Evolutionary conservation across 495 filamentous ascomycete genomes (phyloP).

Genomic region (Lasiosphaeria ovina): DNA sequence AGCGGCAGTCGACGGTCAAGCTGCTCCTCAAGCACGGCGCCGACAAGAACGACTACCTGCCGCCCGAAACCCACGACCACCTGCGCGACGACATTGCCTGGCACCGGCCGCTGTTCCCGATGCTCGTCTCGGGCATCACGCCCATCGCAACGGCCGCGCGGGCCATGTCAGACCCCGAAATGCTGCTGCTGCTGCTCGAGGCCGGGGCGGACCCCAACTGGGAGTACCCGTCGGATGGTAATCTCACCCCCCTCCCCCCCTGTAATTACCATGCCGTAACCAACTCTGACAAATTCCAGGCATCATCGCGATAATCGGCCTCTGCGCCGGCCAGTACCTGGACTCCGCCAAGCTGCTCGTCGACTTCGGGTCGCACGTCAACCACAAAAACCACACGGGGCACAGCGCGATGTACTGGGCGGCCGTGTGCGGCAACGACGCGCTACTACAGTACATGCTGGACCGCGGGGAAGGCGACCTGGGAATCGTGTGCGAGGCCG

Average conservation of each 20-base stretch:
- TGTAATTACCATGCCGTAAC: too few relatives aligned
- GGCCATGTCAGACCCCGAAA: slow-evolving; percentile 1
- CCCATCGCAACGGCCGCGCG: slow-evolving; percentile 2
- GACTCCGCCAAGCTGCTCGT: slow-evolving; percentile 5
- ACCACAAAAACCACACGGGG: slow-evolving; percentile 3
- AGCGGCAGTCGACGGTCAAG: slow-evolving; percentile 9
- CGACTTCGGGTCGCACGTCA: slow-evolving; percentile 10
- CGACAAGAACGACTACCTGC: slow-evolving; percentile 15
- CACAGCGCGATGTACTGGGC: slow-evolving; percentile 10
- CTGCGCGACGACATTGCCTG: slow-evolving; percentile 2
- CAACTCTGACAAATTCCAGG: neutral
- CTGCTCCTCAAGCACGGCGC: slow-evolving; percentile 17
- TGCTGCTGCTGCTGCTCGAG: slow-evolving; percentile 6
- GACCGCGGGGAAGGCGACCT: neutral
- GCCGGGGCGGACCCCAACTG: slow-evolving; percentile 7
- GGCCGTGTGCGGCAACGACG: neutral
- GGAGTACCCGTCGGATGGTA: neutral
- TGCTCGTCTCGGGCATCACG: slow-evolving; percentile 12
- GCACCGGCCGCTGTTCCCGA: slow-evolving; percentile 1
- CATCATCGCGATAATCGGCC: neutral
- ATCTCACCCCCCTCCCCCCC: too few relatives aligned
- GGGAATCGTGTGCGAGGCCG: slow-evolving; percentile 1
- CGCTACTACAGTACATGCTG: slow-evolving; percentile 5
- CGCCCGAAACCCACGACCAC: neutral
- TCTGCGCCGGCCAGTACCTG: slow-evolving; percentile 5